These are phyloP conservation scores for Phytophthora podocarpi DNA, from an alignment of 352 stramenopile species.

Conservation along the genomic window DNA sequence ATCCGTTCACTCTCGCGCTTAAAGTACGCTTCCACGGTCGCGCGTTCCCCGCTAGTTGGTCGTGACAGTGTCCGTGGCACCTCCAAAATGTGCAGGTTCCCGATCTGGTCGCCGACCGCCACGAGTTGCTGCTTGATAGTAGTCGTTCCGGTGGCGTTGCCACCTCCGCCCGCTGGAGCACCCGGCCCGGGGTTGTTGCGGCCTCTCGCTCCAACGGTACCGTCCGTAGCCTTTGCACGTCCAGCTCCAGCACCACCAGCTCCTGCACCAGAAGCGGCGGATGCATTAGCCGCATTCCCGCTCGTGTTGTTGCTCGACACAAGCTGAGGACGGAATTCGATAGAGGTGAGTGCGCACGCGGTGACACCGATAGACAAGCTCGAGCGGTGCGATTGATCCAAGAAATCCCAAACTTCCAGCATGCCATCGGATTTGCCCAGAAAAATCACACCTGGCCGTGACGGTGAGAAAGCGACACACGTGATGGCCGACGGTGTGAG, in stretches of 20 bases:
- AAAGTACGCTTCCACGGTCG: constrained; percentile 89
- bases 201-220: constrained; percentile 17
- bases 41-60: constrained; percentile 78
- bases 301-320: constrained; percentile 17
- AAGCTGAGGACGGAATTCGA: constrained; percentile 69
- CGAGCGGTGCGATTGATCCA: constrained; percentile 90
- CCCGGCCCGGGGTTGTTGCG: constrained; percentile 23
- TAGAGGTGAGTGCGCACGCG: constrained; percentile 87
- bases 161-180: not conserved
- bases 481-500: constrained; percentile 82
- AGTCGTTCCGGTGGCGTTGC: constrained; percentile 17
- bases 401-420: constrained; percentile 94
- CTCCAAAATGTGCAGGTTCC: constrained; percentile 93
- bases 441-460: constrained; percentile 87
- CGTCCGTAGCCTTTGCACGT: constrained; percentile 23
- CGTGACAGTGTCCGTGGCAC: constrained; percentile 89
- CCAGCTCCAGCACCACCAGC: constrained; percentile 5
- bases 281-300: constrained; percentile 17
- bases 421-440: constrained; percentile 89
- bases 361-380: constrained; percentile 84
- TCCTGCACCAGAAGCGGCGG: no score
- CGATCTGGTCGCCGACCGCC: constrained; percentile 90
- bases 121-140: constrained; percentile 90
- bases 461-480: constrained; percentile 89
- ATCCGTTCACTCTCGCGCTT: constrained; percentile 88